Conservation (phyloP, 23 red algal species). For the Gracilaria caudata region DNA sequence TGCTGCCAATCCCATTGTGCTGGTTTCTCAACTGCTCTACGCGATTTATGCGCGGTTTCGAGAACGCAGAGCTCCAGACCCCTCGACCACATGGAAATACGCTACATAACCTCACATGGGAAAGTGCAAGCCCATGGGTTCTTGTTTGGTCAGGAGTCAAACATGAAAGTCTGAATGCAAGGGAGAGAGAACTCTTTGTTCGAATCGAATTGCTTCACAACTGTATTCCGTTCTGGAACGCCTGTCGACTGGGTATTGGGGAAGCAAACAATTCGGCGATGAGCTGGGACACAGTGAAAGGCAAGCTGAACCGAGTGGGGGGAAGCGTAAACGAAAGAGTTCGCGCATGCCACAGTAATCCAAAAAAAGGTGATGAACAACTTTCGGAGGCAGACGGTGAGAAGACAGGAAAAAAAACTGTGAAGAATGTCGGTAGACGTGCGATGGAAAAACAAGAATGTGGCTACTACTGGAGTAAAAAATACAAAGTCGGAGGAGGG, state of each 20-base stretch:
- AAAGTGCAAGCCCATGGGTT: conserved; percentile 10
- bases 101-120: not conserved
- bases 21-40: too few species aligned
- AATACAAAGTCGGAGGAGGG: conserved; percentile 18
- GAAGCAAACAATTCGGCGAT: not conserved
- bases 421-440: not conserved
- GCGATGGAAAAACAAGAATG: not conserved
- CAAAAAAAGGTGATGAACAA: not conserved
- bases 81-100: not conserved
- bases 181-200: not conserved
- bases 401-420: not conserved
- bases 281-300: not conserved
- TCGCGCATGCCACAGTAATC: not conserved
- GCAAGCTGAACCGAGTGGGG: not conserved
- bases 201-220: conserved; percentile 2
- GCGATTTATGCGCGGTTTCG: too few species aligned
- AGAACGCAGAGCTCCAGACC: too few species aligned
- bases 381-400: not conserved
- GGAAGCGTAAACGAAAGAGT: not conserved
- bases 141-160: not conserved
- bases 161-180: not conserved
- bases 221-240: conserved; percentile 4
- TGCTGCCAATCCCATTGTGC: too few species aligned
- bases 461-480: not conserved
- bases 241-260: not conserved